Evolutionary conservation across 495 filamentous ascomycete species (phyloP).

Genomic region (Immersiella caudata): DNA sequence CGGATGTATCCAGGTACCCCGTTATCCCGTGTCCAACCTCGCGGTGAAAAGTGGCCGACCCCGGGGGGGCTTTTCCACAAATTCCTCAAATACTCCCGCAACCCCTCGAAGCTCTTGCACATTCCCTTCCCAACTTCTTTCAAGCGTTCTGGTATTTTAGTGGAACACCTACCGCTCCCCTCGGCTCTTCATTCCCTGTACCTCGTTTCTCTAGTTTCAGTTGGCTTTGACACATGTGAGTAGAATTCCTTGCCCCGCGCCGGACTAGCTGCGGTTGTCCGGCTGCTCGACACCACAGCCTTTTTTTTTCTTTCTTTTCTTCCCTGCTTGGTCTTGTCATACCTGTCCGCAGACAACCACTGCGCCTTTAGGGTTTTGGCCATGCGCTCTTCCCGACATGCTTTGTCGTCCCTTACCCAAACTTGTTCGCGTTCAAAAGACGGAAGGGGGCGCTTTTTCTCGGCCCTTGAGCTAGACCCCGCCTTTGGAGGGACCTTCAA

Average conservation of each 20-base stretch:
- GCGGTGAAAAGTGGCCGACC: conserved; percentile 34
- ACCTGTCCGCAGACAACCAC: neutral
- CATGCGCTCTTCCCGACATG: neutral
- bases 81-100: conserved; percentile 43
- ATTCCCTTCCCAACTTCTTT: conserved; percentile 31
- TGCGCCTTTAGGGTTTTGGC: neutral
- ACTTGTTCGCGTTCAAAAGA: neutral
- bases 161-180: conserved; percentile 14
- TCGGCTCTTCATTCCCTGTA: conserved; percentile 18
- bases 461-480: neutral
- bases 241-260: conserved; percentile 1
- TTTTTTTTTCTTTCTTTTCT: neutral
- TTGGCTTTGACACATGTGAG: conserved; percentile 17
- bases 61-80: conserved; percentile 34
- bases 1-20: conserved; percentile 27
- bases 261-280: neutral
- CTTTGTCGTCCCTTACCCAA: neutral
- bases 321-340: too few species aligned
- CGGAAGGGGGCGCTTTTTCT: neutral
- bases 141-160: conserved; percentile 27
- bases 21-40: conserved; percentile 24
- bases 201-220: conserved; percentile 15
- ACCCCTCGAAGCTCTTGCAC: conserved; percentile 25
- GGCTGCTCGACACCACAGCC: neutral
- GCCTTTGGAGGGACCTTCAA: neutral